Conservation (phyloP, 2,329 filamentous ascomycete species). For the Trichoderma pleuroti region DNA sequence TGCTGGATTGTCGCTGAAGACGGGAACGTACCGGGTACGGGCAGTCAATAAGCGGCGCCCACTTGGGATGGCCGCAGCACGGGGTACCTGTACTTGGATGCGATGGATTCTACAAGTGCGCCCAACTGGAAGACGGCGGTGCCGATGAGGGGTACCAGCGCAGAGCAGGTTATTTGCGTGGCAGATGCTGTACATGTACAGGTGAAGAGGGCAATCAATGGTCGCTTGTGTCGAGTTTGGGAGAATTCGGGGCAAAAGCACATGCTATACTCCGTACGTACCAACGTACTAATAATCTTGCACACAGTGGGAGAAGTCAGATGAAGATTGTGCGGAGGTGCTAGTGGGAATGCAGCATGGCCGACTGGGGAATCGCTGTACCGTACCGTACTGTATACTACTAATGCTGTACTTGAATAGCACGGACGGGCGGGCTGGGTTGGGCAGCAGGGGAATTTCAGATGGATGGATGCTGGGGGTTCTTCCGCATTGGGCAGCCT, state of each 20-base stretch:
- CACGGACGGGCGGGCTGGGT: neutral
- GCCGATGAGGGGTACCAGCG: neutral
- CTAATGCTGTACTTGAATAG: neutral
- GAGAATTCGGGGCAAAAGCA: neutral
- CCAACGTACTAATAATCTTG: neutral
- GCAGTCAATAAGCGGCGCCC: neutral
- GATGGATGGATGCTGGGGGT: neutral
- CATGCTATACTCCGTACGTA: neutral
- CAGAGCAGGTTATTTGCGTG: neutral
- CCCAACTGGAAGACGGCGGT: neutral
- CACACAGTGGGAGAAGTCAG: neutral
- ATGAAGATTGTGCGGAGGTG: constrained; percentile 10
- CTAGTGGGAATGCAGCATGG: neutral
- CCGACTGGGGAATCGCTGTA: neutral
- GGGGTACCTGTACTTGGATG: neutral
- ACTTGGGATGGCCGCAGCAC: neutral
- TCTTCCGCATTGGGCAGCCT: neutral
- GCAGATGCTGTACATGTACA: neutral
- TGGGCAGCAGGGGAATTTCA: neutral
- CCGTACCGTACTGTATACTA: neutral
- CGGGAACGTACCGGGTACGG: neutral
- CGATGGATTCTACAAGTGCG: too few relatives aligned
- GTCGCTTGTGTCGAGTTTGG: neutral
- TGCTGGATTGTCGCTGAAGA: neutral
- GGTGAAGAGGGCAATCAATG: neutral